Evolutionary conservation across 257 asterid genomes (phyloP).

Genomic region (Rubia yunnanensis): DNA sequence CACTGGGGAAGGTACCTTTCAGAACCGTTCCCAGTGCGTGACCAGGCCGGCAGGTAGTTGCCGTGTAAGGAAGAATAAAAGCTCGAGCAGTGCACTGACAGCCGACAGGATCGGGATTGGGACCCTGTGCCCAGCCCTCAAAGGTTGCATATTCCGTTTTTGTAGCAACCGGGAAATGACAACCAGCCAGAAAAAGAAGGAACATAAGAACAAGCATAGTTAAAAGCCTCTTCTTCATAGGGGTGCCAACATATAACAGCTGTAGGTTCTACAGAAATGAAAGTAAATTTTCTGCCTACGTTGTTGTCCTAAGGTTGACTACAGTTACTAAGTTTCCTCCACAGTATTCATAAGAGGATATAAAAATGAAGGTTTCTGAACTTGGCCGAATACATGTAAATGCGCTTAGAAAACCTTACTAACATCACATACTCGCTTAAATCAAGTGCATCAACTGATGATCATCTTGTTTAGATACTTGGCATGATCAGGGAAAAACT

Average conservation of each 20-base stretch:
- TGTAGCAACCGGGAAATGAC: no score
- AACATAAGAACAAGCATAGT: background rate
- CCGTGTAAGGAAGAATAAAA: no score
- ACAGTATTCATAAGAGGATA: background rate
- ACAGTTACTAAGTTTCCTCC: slow-evolving; percentile 1
- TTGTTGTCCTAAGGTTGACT: background rate
- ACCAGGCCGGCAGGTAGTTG: no score
- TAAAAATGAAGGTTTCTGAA: background rate
- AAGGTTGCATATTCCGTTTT: no score
- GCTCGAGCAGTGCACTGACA: no score
- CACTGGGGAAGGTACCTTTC: no score
- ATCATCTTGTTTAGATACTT: slow-evolving; percentile 76
- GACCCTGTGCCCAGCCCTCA: no score
- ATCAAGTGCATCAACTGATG: slow-evolving; percentile 19
- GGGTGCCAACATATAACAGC: background rate
- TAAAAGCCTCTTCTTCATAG: background rate
- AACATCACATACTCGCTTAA: background rate
- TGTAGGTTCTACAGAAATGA: background rate
- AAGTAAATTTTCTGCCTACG: background rate
- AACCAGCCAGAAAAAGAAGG: background rate
- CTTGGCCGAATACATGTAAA: background rate
- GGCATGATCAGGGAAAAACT: slow-evolving; percentile 72
- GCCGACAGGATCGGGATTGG: no score
- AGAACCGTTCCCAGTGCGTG: no score
- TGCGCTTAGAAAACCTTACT: background rate